Evolutionary conservation across 1,139 yeast species (phyloP).

Genomic region (Debaryomycetaceae sp.): DNA sequence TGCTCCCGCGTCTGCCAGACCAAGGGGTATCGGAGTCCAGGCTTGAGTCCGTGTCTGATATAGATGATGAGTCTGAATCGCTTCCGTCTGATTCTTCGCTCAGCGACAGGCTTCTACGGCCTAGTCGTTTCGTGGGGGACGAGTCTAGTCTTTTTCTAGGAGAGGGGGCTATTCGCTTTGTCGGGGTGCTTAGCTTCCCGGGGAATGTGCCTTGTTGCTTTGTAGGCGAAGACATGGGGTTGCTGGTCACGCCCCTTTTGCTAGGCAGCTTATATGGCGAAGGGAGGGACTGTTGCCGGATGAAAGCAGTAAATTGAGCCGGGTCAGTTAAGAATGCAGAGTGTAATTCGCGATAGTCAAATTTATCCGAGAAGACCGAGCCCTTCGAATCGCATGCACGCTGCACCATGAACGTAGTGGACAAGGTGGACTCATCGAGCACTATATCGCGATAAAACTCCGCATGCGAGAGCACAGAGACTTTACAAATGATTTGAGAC

Average conservation of each 20-base stretch:
- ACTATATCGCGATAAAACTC: conserved; percentile 13
- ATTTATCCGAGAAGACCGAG: conserved; percentile 17
- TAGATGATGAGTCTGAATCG: not conserved
- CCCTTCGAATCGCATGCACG: conserved; percentile 27
- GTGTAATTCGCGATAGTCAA: conserved; percentile 24
- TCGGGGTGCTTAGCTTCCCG: no score
- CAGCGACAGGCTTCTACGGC: not conserved
- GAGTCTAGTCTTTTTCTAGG: not conserved
- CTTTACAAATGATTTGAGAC: conserved; percentile 18
- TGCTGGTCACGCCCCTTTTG: no score
- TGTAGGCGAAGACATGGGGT: not conserved
- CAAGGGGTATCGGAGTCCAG: not conserved
- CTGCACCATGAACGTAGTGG: conserved; percentile 23
- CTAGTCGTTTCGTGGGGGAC: no score
- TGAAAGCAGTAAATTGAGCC: conserved; percentile 14
- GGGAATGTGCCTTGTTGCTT: not conserved
- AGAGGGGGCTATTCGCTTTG: no score
- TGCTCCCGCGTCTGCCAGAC: not conserved
- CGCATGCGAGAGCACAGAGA: conserved; percentile 20
- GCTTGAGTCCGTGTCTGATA: not conserved
- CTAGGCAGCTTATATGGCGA: conserved; percentile 8
- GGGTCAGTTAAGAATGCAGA: conserved; percentile 12
- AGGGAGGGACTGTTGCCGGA: conserved; percentile 13
- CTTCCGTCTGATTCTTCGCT: not conserved
- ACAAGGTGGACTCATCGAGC: conserved; percentile 19